Evolutionary conservation across 1,284 basidiomycete species (phyloP).

Genomic region (Cryptococcus sp.): DNA sequence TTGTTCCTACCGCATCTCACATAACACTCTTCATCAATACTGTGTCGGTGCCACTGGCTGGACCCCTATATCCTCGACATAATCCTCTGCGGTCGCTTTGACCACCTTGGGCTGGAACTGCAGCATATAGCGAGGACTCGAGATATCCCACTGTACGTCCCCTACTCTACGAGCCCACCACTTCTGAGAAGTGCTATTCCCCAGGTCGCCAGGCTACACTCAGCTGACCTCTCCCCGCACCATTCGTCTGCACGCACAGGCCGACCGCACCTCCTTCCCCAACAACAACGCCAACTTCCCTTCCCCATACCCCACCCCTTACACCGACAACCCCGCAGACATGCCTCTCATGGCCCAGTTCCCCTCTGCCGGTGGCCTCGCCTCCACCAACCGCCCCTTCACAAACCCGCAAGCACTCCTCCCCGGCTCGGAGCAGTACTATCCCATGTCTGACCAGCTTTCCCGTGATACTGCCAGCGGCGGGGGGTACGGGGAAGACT

Average conservation of each 20-base stretch:
- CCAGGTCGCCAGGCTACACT: background rate
- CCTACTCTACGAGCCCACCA: too few relatives aligned
- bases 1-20: too few relatives aligned
- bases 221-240: background rate
- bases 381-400: slow-evolving; percentile 2
- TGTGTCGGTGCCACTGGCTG: too few relatives aligned
- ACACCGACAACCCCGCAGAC: slow-evolving; percentile 8
- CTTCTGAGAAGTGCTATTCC: too few relatives aligned
- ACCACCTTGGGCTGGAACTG: too few relatives aligned
- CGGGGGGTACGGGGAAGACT: background rate
- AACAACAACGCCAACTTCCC: background rate
- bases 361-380: background rate
- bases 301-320: background rate
- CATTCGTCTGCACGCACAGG: too few relatives aligned
- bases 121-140: too few relatives aligned
- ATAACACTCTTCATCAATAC: too few relatives aligned
- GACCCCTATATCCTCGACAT: too few relatives aligned
- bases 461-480: background rate
- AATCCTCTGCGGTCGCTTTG: too few relatives aligned
- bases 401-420: slow-evolving; percentile 21
- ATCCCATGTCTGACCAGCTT: slow-evolving; percentile 8
- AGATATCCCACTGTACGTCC: too few relatives aligned
- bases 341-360: slow-evolving; percentile 13
- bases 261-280: too few relatives aligned
- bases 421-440: slow-evolving; percentile 33